Conservation (phyloP, 345 rosid species). For the Dimocarpus longan region DNA sequence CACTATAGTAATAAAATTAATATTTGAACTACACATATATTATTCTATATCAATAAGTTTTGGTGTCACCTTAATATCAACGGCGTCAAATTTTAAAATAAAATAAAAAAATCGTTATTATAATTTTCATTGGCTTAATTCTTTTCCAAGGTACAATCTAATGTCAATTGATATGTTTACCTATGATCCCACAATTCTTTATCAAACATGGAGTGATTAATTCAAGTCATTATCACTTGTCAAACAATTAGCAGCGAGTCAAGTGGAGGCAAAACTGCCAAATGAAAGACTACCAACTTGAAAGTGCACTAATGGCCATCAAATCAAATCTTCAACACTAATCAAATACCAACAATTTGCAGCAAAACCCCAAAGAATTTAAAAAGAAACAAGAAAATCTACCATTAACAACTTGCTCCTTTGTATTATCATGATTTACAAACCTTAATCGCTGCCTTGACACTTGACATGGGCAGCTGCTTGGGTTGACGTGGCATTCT, state of each 20-base stretch:
- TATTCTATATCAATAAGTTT: too few species aligned
- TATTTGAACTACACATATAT: too few species aligned
- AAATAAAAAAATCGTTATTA: too few species aligned
- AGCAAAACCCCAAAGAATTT: not conserved
- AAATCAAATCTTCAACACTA: not conserved
- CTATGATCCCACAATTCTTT: not conserved
- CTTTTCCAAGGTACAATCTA: not conserved
- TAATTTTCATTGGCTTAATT: too few species aligned
- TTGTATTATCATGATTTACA: not conserved
- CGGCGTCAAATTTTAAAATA: too few species aligned
- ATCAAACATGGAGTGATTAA: not conserved
- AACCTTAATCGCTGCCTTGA: not conserved
- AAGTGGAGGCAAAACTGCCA: constrained; percentile 9
- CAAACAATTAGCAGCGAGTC: constrained; percentile 9
- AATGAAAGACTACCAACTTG: not conserved
- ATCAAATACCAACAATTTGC: too few species aligned
- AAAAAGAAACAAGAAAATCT: too few species aligned
- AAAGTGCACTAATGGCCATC: not conserved
- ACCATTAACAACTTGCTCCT: not conserved
- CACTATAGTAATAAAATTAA: too few species aligned
- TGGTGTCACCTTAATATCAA: too few species aligned
- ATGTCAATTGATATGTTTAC: not conserved
- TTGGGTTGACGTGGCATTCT: constrained; percentile 11
- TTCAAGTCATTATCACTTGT: constrained; percentile 21
- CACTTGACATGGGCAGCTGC: constrained; percentile 31